phyloP scores from a whole-genome alignment of 2,329 filamentous ascomycete genomes.

The Beauveria asiatica region DNA sequence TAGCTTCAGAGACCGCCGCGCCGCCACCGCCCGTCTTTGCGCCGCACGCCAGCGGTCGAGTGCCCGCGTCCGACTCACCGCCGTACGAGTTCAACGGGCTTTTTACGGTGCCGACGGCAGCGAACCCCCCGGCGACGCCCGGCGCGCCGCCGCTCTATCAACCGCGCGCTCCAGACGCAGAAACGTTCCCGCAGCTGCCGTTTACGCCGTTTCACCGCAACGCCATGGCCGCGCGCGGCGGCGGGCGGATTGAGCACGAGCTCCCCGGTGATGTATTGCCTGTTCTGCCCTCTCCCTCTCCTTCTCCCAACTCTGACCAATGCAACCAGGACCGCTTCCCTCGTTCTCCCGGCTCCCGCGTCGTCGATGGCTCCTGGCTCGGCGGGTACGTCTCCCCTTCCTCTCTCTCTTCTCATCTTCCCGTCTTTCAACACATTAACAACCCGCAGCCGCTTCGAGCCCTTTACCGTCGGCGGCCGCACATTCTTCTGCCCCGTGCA shows the following conservation, averaged over 20 bases:
- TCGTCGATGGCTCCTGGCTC: conserved; percentile 9
- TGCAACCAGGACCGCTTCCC: conserved; percentile 1
- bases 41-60: neutral
- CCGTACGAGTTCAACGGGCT: neutral
- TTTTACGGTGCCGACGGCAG: neutral
- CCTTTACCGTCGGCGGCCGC: conserved; percentile 8
- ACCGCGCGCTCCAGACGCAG: neutral
- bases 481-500: conserved; percentile 9
- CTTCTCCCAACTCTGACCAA: neutral
- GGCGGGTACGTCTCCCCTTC: neutral
- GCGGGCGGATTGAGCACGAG: neutral
- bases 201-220: conserved; percentile 7
- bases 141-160: conserved; percentile 1
- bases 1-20: neutral
- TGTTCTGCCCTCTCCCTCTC: neutral
- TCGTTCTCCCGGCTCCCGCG: neutral
- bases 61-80: neutral
- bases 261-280: conserved; percentile 3
- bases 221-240: neutral
- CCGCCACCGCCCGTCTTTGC: neutral
- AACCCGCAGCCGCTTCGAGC: neutral
- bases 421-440: neutral
- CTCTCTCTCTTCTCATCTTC: neutral
- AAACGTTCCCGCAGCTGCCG: conserved; percentile 1
- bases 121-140: neutral